A percentile compares a stretch with the other conserved stretches of the same genome.
Conservation (phyloP, 257 asterid genomes). For the Gentiana macrophylla region DNA sequence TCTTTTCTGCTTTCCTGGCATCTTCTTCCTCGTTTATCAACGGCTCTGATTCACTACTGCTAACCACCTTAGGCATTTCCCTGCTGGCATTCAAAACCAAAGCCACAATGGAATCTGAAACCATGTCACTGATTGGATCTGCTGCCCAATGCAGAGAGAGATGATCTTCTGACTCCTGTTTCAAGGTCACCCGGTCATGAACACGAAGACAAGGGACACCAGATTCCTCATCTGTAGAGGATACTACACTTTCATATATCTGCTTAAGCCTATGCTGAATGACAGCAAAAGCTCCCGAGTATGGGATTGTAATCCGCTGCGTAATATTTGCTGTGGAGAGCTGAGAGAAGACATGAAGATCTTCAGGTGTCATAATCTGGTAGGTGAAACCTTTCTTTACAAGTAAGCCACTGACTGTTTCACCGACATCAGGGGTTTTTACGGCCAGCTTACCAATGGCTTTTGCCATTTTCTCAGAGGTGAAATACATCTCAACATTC, state of each 20-base stretch:
- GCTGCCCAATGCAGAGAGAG: constrained; percentile 92
- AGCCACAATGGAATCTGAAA: constrained; percentile 83
- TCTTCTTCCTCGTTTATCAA: constrained; percentile 38
- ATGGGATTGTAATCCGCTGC: constrained; percentile 89
- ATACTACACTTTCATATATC: constrained; percentile 78
- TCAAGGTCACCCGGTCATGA: constrained; percentile 69
- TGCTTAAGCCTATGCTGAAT: constrained; percentile 78
- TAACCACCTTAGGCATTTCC: constrained; percentile 54
- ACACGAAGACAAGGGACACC: constrained; percentile 63
- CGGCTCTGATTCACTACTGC: constrained; percentile 36
- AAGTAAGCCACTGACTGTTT: constrained; percentile 74
- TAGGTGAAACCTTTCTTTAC: constrained; percentile 94
- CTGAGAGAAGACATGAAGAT: constrained; percentile 85
- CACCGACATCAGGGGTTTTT: constrained; percentile 62
- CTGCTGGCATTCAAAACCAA: constrained; percentile 72
- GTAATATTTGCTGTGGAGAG: constrained; percentile 74
- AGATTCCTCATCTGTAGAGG: constrained; percentile 65
- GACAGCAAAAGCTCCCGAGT: constrained; percentile 92
- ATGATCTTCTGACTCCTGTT: constrained; percentile 80
- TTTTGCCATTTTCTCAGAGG: constrained; percentile 91
- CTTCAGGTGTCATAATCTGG: constrained; percentile 95
- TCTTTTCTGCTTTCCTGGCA: constrained; percentile 60
- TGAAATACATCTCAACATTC: constrained; percentile 82
- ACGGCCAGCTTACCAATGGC: constrained; percentile 76
- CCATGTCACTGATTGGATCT: constrained; percentile 94